These are phyloP conservation scores for Piper betle DNA, from an alignment of 164 flowering plant species.

Conservation along the genomic window DNA sequence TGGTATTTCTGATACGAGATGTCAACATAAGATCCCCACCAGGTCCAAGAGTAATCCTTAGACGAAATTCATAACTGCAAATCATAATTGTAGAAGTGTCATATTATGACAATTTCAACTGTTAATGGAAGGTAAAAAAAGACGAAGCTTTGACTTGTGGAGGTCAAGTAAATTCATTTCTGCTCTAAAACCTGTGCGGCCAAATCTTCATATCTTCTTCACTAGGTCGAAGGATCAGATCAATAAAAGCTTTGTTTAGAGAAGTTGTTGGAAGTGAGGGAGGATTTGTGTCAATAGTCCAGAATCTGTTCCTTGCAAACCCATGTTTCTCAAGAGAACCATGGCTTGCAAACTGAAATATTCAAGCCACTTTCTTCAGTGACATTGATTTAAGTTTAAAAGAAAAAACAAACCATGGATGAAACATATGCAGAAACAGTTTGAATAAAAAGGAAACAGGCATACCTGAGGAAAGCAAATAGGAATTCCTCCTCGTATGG, in stretches of 20 bases:
- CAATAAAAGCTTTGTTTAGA: slow-evolving; percentile 44
- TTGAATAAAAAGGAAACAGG: slow-evolving; percentile 1
- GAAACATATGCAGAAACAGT: not conserved
- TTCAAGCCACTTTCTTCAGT: not conserved
- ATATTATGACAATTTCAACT: not conserved
- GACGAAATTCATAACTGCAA: slow-evolving; percentile 68
- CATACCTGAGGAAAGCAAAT: slow-evolving; percentile 94
- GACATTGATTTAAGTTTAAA: not conserved
- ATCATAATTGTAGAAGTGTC: not conserved
- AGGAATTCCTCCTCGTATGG: slow-evolving; percentile 96
- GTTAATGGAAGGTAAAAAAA: not conserved
- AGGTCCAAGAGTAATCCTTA: slow-evolving; percentile 63
- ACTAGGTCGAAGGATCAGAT: slow-evolving; percentile 65
- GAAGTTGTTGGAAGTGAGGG: slow-evolving; percentile 55
- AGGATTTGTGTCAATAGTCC: slow-evolving; percentile 72
- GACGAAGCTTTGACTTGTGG: not conserved
- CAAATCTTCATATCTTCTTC: slow-evolving; percentile 76
- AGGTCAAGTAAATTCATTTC: not conserved
- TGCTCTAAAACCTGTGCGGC: slow-evolving; percentile 64
- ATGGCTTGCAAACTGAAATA: slow-evolving; percentile 47
- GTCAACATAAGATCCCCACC: slow-evolving; percentile 78
- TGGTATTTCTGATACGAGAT: slow-evolving; percentile 80
- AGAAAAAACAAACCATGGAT: not conserved
- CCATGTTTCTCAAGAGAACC: slow-evolving; percentile 86
- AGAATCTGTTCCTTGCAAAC: slow-evolving; percentile 84